A percentile compares a stretch with the other conserved stretches of the same genome.
phyloP scores from a whole-genome alignment of 208 protist genomes.

The Herpetomonas samuelpessoai region DNA sequence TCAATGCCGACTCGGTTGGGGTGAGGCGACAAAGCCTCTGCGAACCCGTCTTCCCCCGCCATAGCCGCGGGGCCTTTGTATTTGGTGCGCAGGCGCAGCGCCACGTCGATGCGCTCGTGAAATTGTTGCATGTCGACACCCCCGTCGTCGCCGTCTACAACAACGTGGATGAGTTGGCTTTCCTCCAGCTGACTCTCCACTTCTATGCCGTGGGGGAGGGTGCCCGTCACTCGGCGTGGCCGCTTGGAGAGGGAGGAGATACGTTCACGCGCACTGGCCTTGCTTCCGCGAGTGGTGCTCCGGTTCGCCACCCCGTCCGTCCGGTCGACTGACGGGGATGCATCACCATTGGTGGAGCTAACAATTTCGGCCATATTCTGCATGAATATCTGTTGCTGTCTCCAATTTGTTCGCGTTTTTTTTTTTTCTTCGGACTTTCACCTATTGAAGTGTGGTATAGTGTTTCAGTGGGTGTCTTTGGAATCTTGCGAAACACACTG shows the following conservation, averaged over 20 bases:
- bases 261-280: neutral
- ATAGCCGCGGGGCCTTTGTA: conserved; percentile 37
- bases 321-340: too few species aligned
- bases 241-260: neutral
- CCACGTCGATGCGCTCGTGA: conserved; percentile 77
- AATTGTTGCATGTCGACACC: conserved; percentile 85
- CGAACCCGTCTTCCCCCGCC: conserved; percentile 1
- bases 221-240: neutral
- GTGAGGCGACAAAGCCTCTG: conserved; percentile 14
- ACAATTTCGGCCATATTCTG: too few species aligned
- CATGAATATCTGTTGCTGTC: too few species aligned
- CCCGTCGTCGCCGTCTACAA: conserved; percentile 89
- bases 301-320: too few species aligned
- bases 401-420: too few species aligned
- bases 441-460: too few species aligned
- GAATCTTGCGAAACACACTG: too few species aligned
- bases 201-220: neutral
- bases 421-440: too few species aligned
- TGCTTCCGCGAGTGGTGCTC: too few species aligned
- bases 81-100: conserved; percentile 53
- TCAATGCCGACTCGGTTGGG: conserved; percentile 40
- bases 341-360: too few species aligned
- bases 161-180: conserved; percentile 79
- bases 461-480: too few species aligned
- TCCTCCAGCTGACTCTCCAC: conserved; percentile 46